Percentiles rank a stretch among this genome's conserved stretches.
Evolutionary conservation across 495 filamentous ascomycete species (phyloP).

Genomic region (Tuber umbilicatum): DNA sequence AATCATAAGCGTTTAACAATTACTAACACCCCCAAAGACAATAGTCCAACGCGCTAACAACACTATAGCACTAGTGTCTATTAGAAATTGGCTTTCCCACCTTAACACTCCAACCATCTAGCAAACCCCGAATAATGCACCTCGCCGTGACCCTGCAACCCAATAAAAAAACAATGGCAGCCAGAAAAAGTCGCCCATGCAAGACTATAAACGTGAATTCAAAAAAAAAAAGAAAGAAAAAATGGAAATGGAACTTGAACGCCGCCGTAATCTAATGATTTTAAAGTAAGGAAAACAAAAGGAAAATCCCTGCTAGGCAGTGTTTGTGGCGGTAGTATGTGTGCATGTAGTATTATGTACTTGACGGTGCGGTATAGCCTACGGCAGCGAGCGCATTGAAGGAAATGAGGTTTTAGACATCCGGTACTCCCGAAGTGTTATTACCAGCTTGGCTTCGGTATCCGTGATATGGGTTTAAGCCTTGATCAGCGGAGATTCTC

Average conservation of each 20-base stretch:
- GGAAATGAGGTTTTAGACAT: neutral
- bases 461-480: neutral
- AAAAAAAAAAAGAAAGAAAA: neutral
- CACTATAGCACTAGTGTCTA: neutral
- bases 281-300: neutral
- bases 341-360: neutral
- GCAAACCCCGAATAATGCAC: neutral
- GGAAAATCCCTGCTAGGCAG: neutral
- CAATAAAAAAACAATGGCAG: neutral
- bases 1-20: neutral
- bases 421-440: neutral
- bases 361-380: neutral
- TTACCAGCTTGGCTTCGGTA: neutral
- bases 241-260: neutral
- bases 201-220: neutral
- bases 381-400: neutral
- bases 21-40: neutral
- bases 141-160: neutral
- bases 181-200: neutral
- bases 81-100: neutral
- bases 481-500: neutral
- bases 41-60: neutral
- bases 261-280: neutral
- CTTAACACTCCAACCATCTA: neutral
- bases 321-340: neutral